Evolutionary conservation across 106 monocot genomes (phyloP), one percentile per base, ranked within the genome.

Genomic region (Hemerocallis citrina): DNA sequence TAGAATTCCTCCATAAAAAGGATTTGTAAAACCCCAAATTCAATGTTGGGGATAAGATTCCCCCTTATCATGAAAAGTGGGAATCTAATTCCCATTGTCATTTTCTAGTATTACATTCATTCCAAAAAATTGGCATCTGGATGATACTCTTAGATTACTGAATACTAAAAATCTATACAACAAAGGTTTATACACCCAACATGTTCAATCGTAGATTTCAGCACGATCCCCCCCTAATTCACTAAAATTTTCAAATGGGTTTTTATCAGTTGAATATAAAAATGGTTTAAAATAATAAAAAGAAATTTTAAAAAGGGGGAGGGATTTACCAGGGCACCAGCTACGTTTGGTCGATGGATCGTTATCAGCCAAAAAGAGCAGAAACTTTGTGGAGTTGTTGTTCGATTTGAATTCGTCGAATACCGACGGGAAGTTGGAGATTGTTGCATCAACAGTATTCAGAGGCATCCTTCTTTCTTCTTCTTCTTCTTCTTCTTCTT

Each of bases 341-440:
- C 68, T 68, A 27, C 48, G 68, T 14, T 68, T 48, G 4, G 75
- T 68, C 6, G 68, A 52, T 14, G 75, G 62, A 48, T 75, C 75
- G 44, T 62, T 63, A 43, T 75, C 68, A 2, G 75, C 75, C 30
- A 75, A 62, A 38, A 75, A 75, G 33, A 75, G 62, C 54, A 68
- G 12, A 30, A 75, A 47, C 43, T 75, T 75, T 15, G 6, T 31
- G 17, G 61, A 35, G 17, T 15, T 43, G 42, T 44, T 55, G 23
- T 55, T 46, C 3, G 54, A 27, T 37, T 55, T 56, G 29, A 75
- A 56, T 31, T 63, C 62, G 55, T 75, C 63, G 27, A 75, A 63
- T 10, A 37, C 55, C 9, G 10, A 36, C 17, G 62, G 62, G 55
- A 75, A 75, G 43, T 75, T 55, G 44, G 47, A 48, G 19, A 57